Conservation (phyloP, 73 alveolate species). For the Tetrahymena thermophila region DNA sequence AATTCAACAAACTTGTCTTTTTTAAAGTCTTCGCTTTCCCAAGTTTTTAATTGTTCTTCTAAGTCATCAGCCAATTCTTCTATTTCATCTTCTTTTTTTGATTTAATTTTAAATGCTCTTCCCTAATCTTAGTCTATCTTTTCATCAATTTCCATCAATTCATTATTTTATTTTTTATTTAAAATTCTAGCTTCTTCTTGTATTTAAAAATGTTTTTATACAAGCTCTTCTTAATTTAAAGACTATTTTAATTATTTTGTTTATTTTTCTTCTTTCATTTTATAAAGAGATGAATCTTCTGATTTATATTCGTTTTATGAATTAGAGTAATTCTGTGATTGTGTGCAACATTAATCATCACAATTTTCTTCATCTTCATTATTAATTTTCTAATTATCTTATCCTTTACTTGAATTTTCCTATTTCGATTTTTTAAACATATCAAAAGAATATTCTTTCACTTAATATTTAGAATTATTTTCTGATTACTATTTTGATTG, state of each 20-base stretch:
- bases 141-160: background rate
- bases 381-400: no score
- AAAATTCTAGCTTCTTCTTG: background rate
- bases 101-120: slow-evolving; percentile 21
- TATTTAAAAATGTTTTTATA: background rate
- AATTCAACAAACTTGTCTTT: slow-evolving; percentile 74
- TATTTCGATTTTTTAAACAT: background rate
- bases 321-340: background rate
- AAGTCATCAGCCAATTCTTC: slow-evolving; percentile 21
- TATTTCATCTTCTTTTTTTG: background rate
- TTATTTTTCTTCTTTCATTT: background rate
- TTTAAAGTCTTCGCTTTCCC: slow-evolving; percentile 20
- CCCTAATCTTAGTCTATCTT: slow-evolving; percentile 63
- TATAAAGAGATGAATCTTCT: background rate
- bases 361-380: background rate
- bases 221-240: no score
- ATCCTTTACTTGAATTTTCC: background rate
- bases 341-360: slow-evolving; percentile 1
- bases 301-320: background rate
- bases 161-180: background rate
- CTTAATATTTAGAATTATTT: background rate
- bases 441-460: background rate
- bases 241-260: background rate
- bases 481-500: background rate
- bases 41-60: background rate